A percentile compares a stretch with the other conserved stretches of the same genome.
phyloP scores from a whole-genome alignment of 2,329 filamentous ascomycete genomes.

The Neocatenulostroma microsporum region DNA sequence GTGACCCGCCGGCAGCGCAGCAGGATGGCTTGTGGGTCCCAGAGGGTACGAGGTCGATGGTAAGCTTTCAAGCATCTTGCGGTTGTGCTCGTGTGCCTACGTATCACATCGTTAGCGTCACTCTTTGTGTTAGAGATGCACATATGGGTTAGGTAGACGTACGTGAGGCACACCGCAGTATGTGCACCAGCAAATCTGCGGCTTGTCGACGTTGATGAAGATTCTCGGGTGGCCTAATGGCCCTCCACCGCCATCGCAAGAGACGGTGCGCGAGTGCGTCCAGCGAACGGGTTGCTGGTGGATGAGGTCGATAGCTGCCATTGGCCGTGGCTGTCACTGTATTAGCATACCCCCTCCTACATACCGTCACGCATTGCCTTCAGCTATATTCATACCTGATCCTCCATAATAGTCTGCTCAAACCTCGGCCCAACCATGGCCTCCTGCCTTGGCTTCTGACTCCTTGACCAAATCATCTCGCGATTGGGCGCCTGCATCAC shows the following conservation, averaged over 20 bases:
- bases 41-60: constrained; percentile 67
- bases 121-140: neutral
- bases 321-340: constrained; percentile 64
- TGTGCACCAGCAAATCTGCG: constrained; percentile 79
- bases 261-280: constrained; percentile 72
- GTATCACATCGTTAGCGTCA: constrained; percentile 2
- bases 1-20: constrained; percentile 47
- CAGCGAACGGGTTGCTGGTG: constrained; percentile 93
- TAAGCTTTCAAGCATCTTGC: constrained; percentile 73
- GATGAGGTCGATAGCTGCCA: constrained; percentile 88
- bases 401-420: constrained; percentile 89
- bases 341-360: constrained; percentile 4
- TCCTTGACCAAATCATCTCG: constrained; percentile 69
- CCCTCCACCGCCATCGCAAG: constrained; percentile 88
- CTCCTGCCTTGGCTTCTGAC: constrained; percentile 68
- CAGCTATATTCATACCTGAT: constrained; percentile 59
- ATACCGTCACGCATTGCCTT: neutral
- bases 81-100: constrained; percentile 91
- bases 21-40: constrained; percentile 50
- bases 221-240: constrained; percentile 83
- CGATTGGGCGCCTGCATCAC: constrained; percentile 81
- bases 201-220: constrained; percentile 98
- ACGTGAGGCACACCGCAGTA: constrained; percentile 95
- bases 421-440: constrained; percentile 94
- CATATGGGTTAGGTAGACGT: constrained; percentile 36